A percentile compares a stretch with the other conserved stretches of the same genome.
phyloP scores from a whole-genome alignment of 2,329 filamentous ascomycete species.

The Curvularia eragrostidis region DNA sequence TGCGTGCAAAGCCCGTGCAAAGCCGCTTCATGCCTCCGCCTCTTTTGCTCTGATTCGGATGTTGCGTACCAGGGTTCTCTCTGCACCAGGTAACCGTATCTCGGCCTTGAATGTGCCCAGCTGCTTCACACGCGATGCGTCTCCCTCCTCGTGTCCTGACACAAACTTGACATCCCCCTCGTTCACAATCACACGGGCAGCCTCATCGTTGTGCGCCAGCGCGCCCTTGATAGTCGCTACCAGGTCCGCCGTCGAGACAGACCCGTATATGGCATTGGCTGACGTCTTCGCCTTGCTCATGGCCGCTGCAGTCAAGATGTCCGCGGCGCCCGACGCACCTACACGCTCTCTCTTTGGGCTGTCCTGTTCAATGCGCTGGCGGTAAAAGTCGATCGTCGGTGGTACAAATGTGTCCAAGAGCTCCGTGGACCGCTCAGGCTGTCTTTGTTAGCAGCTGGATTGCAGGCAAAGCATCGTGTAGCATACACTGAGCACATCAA shows the following conservation, averaged over 20 bases:
- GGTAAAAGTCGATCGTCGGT: conserved; percentile 56
- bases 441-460: conserved; percentile 26
- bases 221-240: conserved; percentile 56
- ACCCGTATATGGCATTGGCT: conserved; percentile 58
- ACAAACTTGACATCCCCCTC: conserved; percentile 61
- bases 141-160: conserved; percentile 44
- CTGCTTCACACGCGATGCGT: conserved; percentile 58
- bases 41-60: conserved; percentile 45
- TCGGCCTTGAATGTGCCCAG: conserved; percentile 61
- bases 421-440: conserved; percentile 55
- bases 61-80: conserved; percentile 42
- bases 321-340: conserved; percentile 45
- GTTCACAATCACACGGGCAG: conserved; percentile 56
- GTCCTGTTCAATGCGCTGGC: conserved; percentile 52
- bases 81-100: conserved; percentile 58
- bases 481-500: conserved; percentile 51
- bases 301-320: conserved; percentile 46
- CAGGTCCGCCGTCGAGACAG: conserved; percentile 62
- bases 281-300: conserved; percentile 38
- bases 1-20: conserved; percentile 1
- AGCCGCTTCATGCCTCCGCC: conserved; percentile 21
- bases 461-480: background rate
- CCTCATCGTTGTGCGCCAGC: conserved; percentile 60
- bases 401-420: conserved; percentile 59
- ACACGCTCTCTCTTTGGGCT: conserved; percentile 39